Percentiles rank a stretch among this genome's conserved stretches.
Evolutionary conservation across 805 yeast species (phyloP).

Genomic region (Lachancea kluyveri): DNA sequence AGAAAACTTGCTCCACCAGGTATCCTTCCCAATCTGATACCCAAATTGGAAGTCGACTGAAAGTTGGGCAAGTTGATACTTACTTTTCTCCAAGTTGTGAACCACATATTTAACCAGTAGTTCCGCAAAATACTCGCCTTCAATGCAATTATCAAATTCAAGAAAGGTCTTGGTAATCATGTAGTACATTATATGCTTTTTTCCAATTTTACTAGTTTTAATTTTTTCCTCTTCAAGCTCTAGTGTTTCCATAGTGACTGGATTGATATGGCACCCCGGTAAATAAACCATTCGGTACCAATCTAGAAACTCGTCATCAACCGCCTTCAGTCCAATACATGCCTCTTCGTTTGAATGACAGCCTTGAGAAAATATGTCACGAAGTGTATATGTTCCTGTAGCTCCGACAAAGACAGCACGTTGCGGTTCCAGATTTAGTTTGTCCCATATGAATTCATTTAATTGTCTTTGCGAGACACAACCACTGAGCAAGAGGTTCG

Average conservation of each 20-base stretch:
- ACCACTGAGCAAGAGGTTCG: constrained; percentile 23
- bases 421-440: constrained; percentile 31
- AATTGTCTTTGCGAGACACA: constrained; percentile 27
- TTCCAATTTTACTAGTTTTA: constrained; percentile 14
- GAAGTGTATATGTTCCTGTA: constrained; percentile 21
- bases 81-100: constrained; percentile 31
- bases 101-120: constrained; percentile 30
- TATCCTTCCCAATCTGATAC: constrained; percentile 8
- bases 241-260: too few relatives aligned
- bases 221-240: constrained; percentile 5
- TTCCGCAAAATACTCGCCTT: constrained; percentile 35
- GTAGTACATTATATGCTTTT: constrained; percentile 22
- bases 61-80: constrained; percentile 34
- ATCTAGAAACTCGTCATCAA: constrained; percentile 25
- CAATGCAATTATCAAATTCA: constrained; percentile 32
- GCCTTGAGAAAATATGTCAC: constrained; percentile 18
- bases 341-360: constrained; percentile 13
- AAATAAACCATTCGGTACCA: constrained; percentile 22
- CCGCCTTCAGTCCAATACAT: constrained; percentile 26
- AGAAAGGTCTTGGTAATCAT: constrained; percentile 31
- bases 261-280: constrained; percentile 19
- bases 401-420: constrained; percentile 28
- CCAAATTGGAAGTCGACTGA: constrained; percentile 31
- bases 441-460: constrained; percentile 34
- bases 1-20: constrained; percentile 33